These are phyloP conservation scores for Rutstroemia sp. DNA, from an alignment of 2,329 filamentous ascomycete species.

Conservation along the genomic window DNA sequence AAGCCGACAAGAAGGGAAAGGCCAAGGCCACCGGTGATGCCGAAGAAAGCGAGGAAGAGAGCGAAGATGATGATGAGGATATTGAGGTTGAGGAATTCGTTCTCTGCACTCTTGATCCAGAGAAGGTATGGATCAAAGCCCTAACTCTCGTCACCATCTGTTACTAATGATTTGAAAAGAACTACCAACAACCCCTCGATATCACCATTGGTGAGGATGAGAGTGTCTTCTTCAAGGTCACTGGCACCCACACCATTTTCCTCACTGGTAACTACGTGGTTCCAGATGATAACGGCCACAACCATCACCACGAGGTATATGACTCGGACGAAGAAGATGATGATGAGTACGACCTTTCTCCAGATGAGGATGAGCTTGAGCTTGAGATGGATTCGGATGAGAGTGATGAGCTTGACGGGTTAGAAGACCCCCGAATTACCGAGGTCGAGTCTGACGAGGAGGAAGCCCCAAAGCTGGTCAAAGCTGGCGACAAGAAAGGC, in stretches of 20 bases:
- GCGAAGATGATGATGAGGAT: constrained; percentile 49
- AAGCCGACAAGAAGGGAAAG: constrained; percentile 63
- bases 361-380: constrained; percentile 70
- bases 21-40: constrained; percentile 52
- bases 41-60: constrained; percentile 44
- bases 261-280: constrained; percentile 96
- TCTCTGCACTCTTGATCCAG: constrained; percentile 89
- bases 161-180: constrained; percentile 40
- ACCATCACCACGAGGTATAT: constrained; percentile 51
- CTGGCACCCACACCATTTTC: constrained; percentile 82
- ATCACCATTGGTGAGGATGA: constrained; percentile 86
- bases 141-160: too few species aligned
- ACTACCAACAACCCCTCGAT: constrained; percentile 92
- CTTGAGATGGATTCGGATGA: constrained; percentile 48
- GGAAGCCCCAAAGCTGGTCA: constrained; percentile 55
- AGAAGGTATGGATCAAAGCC: constrained; percentile 57
- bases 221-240: constrained; percentile 85
- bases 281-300: constrained; percentile 48
- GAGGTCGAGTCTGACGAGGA: constrained; percentile 79
- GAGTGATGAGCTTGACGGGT: constrained; percentile 68
- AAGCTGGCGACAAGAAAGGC: constrained; percentile 37
- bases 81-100: constrained; percentile 81
- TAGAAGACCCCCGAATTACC: constrained; percentile 73
- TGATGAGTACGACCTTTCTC: constrained; percentile 74
- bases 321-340: constrained; percentile 55